Conservation (phyloP, 495 filamentous ascomycete species). For the Cairneyella variabilis region DNA sequence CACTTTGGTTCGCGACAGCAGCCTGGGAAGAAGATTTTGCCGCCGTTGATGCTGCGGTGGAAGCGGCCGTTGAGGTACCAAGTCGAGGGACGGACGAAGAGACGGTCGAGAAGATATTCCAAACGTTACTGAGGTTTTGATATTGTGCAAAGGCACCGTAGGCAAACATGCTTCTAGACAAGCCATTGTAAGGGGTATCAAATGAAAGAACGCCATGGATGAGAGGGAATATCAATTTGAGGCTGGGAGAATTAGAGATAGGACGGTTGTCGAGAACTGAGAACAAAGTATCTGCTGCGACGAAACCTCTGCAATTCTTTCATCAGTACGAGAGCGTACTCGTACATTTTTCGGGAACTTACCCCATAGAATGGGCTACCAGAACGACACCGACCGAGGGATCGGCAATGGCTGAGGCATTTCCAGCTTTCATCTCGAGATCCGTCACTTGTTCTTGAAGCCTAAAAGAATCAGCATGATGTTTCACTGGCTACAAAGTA, state of each 20-base stretch:
- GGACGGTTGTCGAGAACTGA: slow-evolving; percentile 30
- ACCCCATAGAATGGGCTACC: slow-evolving; percentile 87
- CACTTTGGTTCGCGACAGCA: background rate
- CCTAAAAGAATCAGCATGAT: slow-evolving; percentile 44
- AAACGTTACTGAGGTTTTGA: slow-evolving; percentile 61
- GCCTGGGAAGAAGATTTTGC: slow-evolving; percentile 13
- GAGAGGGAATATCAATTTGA: slow-evolving; percentile 57
- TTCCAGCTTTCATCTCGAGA: slow-evolving; percentile 73
- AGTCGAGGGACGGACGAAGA: slow-evolving; percentile 28
- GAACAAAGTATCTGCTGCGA: slow-evolving; percentile 84
- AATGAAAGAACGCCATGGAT: slow-evolving; percentile 85
- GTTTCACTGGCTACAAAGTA: slow-evolving; percentile 28
- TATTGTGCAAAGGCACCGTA: slow-evolving; percentile 87
- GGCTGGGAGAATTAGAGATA: background rate
- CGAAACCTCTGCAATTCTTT: slow-evolving; percentile 62
- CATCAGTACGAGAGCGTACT: background rate
- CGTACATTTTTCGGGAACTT: background rate
- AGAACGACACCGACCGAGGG: slow-evolving; percentile 79
- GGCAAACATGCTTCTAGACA: slow-evolving; percentile 80
- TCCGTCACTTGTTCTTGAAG: slow-evolving; percentile 87
- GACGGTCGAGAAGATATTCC: slow-evolving; percentile 53
- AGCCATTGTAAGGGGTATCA: slow-evolving; percentile 89
- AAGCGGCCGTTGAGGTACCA: background rate
- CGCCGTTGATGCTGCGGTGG: slow-evolving; percentile 26
- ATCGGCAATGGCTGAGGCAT: slow-evolving; percentile 76